Percentiles rank a stretch among this genome's conserved stretches.
These are phyloP conservation scores for Mucor plumbeus DNA, from an alignment of 371 early-diverging fungal species.

Conservation along the genomic window DNA sequence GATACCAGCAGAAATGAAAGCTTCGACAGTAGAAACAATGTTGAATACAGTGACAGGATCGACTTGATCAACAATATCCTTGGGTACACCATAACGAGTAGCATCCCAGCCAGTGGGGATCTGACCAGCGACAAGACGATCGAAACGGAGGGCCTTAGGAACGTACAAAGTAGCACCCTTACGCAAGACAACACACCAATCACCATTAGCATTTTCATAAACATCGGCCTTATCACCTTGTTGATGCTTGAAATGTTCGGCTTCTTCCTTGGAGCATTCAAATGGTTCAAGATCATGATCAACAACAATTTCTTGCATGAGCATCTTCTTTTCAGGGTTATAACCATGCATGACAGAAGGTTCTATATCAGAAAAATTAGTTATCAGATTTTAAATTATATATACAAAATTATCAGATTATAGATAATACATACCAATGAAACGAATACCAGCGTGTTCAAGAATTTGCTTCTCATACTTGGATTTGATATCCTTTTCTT, in stretches of 20 bases:
- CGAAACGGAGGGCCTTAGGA: constrained; percentile 94
- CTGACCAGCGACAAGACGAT: constrained; percentile 95
- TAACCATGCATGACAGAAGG: constrained; percentile 91
- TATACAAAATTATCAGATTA: no score
- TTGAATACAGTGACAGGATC: constrained; percentile 90
- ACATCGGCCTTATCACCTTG: constrained; percentile 89
- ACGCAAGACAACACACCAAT: constrained; percentile 82
- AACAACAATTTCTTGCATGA: constrained; percentile 92
- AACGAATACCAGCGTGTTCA: constrained; percentile 93
- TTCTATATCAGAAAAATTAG: constrained; percentile 40
- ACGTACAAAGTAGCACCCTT: constrained; percentile 90
- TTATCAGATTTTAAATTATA: background rate
- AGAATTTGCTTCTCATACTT: constrained; percentile 93
- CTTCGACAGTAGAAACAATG: constrained; percentile 92
- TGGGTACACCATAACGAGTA: constrained; percentile 93
- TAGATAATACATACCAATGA: constrained; percentile 67
- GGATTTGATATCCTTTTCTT: constrained; percentile 91
- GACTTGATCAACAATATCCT: constrained; percentile 91
- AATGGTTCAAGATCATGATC: constrained; percentile 92
- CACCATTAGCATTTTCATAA: constrained; percentile 68
- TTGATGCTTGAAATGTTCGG: constrained; percentile 86
- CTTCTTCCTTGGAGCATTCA: constrained; percentile 91
- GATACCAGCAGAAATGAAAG: constrained; percentile 90
- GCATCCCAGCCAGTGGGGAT: constrained; percentile 97
- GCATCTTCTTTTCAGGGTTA: constrained; percentile 87